A percentile compares a stretch with the other conserved stretches of the same genome.
phyloP scores from a whole-genome alignment of 139 green algal species.

The Zygnema cylindricum region DNA sequence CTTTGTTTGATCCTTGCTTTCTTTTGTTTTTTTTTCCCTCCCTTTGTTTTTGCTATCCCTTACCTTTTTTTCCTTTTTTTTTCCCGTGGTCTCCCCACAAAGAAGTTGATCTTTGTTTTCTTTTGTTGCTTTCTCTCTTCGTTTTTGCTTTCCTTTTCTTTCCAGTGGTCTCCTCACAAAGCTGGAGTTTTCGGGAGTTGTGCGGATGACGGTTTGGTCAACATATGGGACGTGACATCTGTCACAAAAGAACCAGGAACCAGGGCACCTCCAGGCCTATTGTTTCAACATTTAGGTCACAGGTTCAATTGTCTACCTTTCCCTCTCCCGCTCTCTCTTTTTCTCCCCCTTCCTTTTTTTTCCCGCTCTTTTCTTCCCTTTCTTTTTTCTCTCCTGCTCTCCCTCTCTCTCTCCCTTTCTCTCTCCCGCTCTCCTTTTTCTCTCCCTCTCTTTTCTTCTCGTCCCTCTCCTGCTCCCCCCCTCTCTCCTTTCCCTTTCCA shows the following conservation, averaged over 20 bases:
- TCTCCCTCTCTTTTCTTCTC: too few species aligned
- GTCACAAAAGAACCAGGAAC: slow-evolving; percentile 20
- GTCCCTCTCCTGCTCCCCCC: too few species aligned
- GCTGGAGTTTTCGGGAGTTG: slow-evolving; percentile 38
- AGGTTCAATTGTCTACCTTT: too few species aligned
- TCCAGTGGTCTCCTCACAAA: slow-evolving; percentile 35
- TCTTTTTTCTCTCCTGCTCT: too few species aligned
- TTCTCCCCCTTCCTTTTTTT: too few species aligned
- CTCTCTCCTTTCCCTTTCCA: too few species aligned
- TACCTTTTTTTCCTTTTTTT: neutral
- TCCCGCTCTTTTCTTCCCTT: too few species aligned
- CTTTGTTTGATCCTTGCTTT: neutral
- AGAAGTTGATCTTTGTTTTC: neutral
- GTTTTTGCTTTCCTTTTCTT: neutral
- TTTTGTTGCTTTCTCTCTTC: neutral
- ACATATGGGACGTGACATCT: slow-evolving; percentile 34
- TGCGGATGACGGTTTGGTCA: slow-evolving; percentile 43
- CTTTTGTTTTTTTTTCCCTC: neutral
- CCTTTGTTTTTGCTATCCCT: neutral
- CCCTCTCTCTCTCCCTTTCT: too few species aligned
- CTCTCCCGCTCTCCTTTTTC: too few species aligned
- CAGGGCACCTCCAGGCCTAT: neutral
- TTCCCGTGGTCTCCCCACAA: neutral
- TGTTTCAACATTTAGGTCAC: slow-evolving; percentile 35
- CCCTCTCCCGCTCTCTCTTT: too few species aligned